Conservation (phyloP, 495 filamentous ascomycete genomes). For the Rusavskia elegans region DNA sequence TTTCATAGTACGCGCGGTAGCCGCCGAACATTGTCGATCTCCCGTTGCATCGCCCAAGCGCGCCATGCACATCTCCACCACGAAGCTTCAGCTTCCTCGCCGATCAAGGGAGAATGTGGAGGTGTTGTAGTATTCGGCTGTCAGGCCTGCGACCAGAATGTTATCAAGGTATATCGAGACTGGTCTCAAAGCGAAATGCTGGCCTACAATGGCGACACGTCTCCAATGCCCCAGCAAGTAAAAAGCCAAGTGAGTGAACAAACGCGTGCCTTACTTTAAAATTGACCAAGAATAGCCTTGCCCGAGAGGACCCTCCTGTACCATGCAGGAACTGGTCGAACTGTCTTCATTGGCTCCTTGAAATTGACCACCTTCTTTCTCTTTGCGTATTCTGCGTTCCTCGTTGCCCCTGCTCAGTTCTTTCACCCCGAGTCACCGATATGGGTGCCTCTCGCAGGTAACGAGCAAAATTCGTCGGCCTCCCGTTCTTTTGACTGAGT, state of each 20-base stretch:
- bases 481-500: background rate
- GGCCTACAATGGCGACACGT: background rate
- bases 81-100: no score
- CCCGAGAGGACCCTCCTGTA: slow-evolving; percentile 54
- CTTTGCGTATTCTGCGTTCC: slow-evolving; percentile 42
- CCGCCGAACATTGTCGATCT: background rate
- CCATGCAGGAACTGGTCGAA: slow-evolving; percentile 50
- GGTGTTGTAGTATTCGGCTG: no score
- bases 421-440: slow-evolving; percentile 27
- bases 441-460: slow-evolving; percentile 32
- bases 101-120: no score
- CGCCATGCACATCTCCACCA: background rate
- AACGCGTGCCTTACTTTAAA: background rate
- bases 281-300: slow-evolving; percentile 15
- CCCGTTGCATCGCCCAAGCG: background rate
- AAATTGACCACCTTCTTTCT: slow-evolving; percentile 59
- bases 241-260: background rate
- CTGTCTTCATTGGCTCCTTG: slow-evolving; percentile 47
- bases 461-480: background rate
- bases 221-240: background rate
- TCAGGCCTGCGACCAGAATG: no score
- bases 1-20: background rate
- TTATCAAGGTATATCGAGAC: no score
- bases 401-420: slow-evolving; percentile 44
- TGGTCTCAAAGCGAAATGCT: no score